These are phyloP conservation scores for Candida morakotiae DNA, from an alignment of 805 yeast genomes.

Conservation along the genomic window DNA sequence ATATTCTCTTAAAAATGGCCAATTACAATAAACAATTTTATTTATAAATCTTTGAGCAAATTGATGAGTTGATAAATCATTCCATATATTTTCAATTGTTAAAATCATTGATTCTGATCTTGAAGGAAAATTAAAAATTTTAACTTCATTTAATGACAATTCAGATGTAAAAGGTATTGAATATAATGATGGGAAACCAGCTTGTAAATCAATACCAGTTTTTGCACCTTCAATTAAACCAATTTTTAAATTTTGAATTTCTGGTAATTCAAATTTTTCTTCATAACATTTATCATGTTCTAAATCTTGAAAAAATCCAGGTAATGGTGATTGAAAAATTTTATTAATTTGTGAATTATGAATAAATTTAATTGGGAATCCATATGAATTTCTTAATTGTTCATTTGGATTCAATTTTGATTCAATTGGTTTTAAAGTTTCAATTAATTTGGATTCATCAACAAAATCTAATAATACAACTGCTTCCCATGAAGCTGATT, in stretches of 20 bases:
- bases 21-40: constrained; percentile 65
- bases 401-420: constrained; percentile 65
- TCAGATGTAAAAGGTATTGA: constrained; percentile 59
- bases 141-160: constrained; percentile 58
- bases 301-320: constrained; percentile 72
- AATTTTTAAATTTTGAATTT: constrained; percentile 39
- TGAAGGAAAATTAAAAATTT: constrained; percentile 82
- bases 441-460: constrained; percentile 70
- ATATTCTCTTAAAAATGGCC: constrained; percentile 91
- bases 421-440: constrained; percentile 68
- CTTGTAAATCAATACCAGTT: constrained; percentile 65
- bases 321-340: constrained; percentile 70
- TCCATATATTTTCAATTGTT: constrained; percentile 51
- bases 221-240: constrained; percentile 67
- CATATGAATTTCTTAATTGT: constrained; percentile 66
- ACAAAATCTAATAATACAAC: constrained; percentile 91
- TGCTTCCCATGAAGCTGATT: constrained; percentile 96
- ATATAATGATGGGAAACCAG: constrained; percentile 86
- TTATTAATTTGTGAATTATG: constrained; percentile 73
- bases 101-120: constrained; percentile 78
- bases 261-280: constrained; percentile 48
- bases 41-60: constrained; percentile 61
- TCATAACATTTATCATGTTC: constrained; percentile 78
- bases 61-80: constrained; percentile 55
- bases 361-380: constrained; percentile 61